Conservation (phyloP, 2,329 filamentous ascomycete genomes). For the Fusarium pseudocircinatum region DNA sequence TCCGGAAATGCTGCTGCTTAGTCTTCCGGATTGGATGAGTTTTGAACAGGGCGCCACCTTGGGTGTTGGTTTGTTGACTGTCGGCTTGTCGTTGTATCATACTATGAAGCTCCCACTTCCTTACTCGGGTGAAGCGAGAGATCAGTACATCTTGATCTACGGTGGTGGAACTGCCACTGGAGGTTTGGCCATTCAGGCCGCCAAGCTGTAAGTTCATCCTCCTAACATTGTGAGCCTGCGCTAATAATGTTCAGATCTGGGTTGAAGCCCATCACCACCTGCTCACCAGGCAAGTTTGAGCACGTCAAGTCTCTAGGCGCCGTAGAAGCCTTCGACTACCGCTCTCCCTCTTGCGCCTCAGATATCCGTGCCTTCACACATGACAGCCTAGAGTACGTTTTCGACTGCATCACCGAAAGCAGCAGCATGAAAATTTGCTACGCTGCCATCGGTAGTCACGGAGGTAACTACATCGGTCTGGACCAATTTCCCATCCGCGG, state of each 20-base stretch:
- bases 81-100: neutral
- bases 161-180: slow-evolving; percentile 2
- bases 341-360: neutral
- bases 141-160: neutral
- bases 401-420: neutral
- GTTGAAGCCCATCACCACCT: neutral
- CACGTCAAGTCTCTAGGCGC: slow-evolving; percentile 1
- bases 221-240: neutral
- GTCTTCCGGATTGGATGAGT: slow-evolving; percentile 3
- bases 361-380: slow-evolving; percentile 2
- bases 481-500: slow-evolving; percentile 36
- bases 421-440: slow-evolving; percentile 7
- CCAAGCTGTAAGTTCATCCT: neutral
- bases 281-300: slow-evolving; percentile 5
- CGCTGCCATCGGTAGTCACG: neutral
- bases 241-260: neutral
- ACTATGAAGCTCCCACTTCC: slow-evolving; percentile 2
- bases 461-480: slow-evolving; percentile 29
- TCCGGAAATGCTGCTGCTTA: neutral
- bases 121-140: neutral
- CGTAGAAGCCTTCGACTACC: neutral
- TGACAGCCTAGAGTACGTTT: neutral
- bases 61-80: slow-evolving; percentile 1
- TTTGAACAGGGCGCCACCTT: slow-evolving; percentile 18
- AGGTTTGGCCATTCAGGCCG: neutral